A percentile compares a stretch with the other conserved stretches of the same genome.
These are phyloP conservation scores for Solanum paucissectum DNA, from an alignment of 257 asterid genomes.

Conservation along the genomic window DNA sequence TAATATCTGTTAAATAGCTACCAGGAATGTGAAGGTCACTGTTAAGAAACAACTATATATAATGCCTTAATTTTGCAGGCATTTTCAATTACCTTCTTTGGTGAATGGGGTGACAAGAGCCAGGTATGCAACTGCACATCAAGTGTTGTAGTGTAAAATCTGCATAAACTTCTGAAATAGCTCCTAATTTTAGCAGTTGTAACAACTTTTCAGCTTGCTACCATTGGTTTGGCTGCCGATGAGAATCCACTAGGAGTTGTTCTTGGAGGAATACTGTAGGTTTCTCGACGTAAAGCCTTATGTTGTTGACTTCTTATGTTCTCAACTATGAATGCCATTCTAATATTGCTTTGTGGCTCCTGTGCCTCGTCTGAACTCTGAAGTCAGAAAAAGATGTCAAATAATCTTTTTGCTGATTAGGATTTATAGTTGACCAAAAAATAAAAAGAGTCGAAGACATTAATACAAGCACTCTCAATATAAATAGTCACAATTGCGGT, in stretches of 20 bases:
- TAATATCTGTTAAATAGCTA: neutral
- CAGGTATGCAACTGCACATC: conserved; percentile 43
- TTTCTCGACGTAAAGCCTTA: neutral
- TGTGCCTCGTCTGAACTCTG: neutral
- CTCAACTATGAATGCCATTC: neutral
- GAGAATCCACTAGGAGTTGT: conserved; percentile 99
- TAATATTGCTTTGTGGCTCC: neutral
- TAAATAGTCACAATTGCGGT: neutral
- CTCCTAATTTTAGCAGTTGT: neutral
- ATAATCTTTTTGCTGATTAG: neutral
- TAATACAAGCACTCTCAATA: neutral
- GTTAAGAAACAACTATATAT: neutral
- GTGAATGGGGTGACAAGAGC: conserved; percentile 99
- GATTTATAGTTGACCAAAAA: neutral
- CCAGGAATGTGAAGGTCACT: conserved; percentile 6
- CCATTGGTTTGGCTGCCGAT: conserved; percentile 99
- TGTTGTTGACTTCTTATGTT: neutral
- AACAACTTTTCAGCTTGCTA: conserved; percentile 57
- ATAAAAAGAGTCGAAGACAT: neutral
- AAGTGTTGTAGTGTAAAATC: neutral
- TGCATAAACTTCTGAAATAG: neutral
- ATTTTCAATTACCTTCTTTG: conserved; percentile 93
- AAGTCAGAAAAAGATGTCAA: neutral
- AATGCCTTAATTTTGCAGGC: conserved; percentile 42
- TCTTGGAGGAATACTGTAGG: conserved; percentile 97